Conservation (phyloP, 1,139 yeast species). For the Waltiozyma solani region DNA sequence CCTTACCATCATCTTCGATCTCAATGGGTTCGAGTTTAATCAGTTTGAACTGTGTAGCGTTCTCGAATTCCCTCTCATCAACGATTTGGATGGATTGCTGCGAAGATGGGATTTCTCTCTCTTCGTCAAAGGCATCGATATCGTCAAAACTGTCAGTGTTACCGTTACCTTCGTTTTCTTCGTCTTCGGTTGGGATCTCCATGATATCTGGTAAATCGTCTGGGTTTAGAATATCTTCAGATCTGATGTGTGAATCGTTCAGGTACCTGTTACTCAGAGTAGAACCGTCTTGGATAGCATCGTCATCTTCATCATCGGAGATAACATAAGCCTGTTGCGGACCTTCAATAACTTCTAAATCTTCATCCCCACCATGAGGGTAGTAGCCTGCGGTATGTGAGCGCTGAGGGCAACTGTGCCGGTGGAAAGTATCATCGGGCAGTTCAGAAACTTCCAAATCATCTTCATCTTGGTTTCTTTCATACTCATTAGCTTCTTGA, state of each 20-base stretch:
- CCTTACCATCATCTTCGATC: conserved; percentile 12
- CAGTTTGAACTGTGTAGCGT: conserved; percentile 2
- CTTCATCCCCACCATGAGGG: too few species aligned
- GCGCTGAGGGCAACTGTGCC: too few species aligned
- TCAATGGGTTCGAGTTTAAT: conserved; percentile 10
- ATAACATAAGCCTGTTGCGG: conserved; percentile 1
- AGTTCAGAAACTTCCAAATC: conserved; percentile 5
- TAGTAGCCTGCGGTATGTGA: too few species aligned
- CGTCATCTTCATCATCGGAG: conserved; percentile 12
- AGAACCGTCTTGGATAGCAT: not conserved
- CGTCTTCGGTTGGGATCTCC: conserved; percentile 1
- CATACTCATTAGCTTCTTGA: conserved; percentile 1
- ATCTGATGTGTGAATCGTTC: not conserved
- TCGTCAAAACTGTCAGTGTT: not conserved
- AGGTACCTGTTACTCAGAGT: not conserved
- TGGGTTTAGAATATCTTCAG: not conserved
- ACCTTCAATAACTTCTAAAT: not conserved
- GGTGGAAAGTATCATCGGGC: not conserved
- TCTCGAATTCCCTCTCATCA: not conserved
- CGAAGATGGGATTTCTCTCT: conserved; percentile 13
- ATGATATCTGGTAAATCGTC: not conserved
- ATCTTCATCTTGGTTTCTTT: conserved; percentile 4
- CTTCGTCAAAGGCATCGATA: conserved; percentile 14
- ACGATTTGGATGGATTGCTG: conserved; percentile 4
- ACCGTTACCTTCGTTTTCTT: not conserved